Base-by-base conservation (phyloP, 1,139 yeast genomes). In the Taphrina wiesneri region DNA sequence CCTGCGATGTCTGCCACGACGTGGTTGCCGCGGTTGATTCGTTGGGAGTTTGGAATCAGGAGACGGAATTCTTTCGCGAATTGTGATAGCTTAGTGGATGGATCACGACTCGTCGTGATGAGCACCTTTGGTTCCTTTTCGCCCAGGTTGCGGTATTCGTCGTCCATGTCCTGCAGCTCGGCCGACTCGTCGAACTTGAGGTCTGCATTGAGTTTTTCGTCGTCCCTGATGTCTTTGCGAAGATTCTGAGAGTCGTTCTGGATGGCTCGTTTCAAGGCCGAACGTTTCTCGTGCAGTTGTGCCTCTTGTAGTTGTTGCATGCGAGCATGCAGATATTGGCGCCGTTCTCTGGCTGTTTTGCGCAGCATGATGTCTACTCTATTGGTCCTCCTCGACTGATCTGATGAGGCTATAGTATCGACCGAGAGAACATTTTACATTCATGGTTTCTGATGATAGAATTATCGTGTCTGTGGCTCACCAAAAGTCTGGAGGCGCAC, bases 111-210 rank as follows among this genome's bases (percentile, higher is more conserved):
- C 0, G 99, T 93, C 7, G 99, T 93, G 17, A 93, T 92, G 23
- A 93, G 86, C 7, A 93, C 83, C 72, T 90, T 86, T n/a, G 99
- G 99, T 70, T 95, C 99, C 28, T 84, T 83, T 47, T 99, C 99
- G 70, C 96, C 87, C 65, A 90, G 78, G 34, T 90, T 91, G 63
- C 88, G 82, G 77, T 93, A 93, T 77, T 93, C 99, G 74, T 93
- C 99, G 75, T 93, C 99, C 39, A 83, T 77, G 11, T 76, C 79
- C 7, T 68, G 69, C 61, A 74, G 79, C 3, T 79, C 81, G 69
- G 85, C 87, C 1, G 84, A 78, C 74, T 90, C 96, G 77, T 93
- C 99, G 74, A 86, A 93, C 67, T 90, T 81, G 76, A 81, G 92
- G 75, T 93, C 91, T 71, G 85, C 84, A 74, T 90, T 96, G 52